Percentiles rank a stretch among this genome's conserved stretches.
Evolutionary conservation across 2,329 filamentous ascomycete species (phyloP).

Genomic region (Cordyceps militaris): DNA sequence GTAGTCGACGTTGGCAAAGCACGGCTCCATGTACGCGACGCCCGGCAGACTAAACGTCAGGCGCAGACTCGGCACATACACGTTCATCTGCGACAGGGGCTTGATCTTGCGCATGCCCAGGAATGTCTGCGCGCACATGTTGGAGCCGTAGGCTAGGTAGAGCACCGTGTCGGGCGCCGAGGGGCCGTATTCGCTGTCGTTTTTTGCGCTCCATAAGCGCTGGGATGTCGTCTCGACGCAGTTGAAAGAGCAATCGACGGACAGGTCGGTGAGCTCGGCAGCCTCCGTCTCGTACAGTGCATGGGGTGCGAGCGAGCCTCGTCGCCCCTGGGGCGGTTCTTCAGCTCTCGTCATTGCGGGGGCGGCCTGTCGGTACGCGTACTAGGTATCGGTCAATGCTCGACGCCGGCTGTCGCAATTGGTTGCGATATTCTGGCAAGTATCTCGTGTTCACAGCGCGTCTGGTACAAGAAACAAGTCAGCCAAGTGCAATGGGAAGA

Average conservation of each 20-base stretch:
- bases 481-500: too few relatives aligned
- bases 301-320: constrained; percentile 5
- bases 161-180: constrained; percentile 48
- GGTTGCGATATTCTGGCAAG: background rate
- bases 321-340: background rate
- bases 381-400: background rate
- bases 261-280: constrained; percentile 12
- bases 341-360: background rate
- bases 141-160: constrained; percentile 88
- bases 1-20: constrained; percentile 75
- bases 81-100: constrained; percentile 74
- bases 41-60: constrained; percentile 83
- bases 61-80: constrained; percentile 68
- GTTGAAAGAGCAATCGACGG: constrained; percentile 23
- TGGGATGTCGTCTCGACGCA: constrained; percentile 24
- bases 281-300: constrained; percentile 22
- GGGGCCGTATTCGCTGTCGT: constrained; percentile 17
- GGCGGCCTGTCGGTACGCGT: background rate
- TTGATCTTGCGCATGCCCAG: constrained; percentile 68
- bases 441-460: too few relatives aligned
- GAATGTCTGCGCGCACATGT: constrained; percentile 75
- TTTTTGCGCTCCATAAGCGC: constrained; percentile 25
- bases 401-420: background rate
- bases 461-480: too few relatives aligned
- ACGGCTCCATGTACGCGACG: constrained; percentile 80